Percentiles rank a stretch among this genome's conserved stretches.
These are phyloP conservation scores for Erythrophleum ivorense DNA, from an alignment of 331 rosid species.

Conservation along the genomic window DNA sequence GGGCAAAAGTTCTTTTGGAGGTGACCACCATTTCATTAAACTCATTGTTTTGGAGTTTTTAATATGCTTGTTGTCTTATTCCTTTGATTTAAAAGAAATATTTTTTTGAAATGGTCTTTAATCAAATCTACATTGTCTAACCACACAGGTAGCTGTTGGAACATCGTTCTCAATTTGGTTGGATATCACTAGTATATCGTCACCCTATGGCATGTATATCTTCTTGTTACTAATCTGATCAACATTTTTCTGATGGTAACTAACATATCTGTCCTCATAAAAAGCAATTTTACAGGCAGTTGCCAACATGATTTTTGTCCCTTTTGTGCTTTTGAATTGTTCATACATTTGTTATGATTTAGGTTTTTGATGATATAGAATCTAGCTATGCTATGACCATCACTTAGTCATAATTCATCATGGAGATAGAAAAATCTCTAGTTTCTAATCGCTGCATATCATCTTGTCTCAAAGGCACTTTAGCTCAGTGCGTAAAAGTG, in stretches of 20 bases:
- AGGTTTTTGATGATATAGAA: not conserved
- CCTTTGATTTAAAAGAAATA: not conserved
- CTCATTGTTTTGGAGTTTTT: constrained; percentile 28
- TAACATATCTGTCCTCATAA: constrained; percentile 71
- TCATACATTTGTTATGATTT: constrained; percentile 18
- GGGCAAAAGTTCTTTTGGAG: constrained; percentile 65
- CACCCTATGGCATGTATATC: constrained; percentile 99
- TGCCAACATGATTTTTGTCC: constrained; percentile 35
- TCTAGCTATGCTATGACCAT: not conserved
- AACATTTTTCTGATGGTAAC: constrained; percentile 89
- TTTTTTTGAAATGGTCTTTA: constrained; percentile 17
- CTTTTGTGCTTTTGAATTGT: constrained; percentile 19
- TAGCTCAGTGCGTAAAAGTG: not conserved
- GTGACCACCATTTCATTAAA: constrained; percentile 47
- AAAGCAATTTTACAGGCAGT: constrained; percentile 43
- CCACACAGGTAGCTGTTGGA: constrained; percentile 83
- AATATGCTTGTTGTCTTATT: constrained; percentile 1
- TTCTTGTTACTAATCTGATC: constrained; percentile 84
- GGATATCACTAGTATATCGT: constrained; percentile 67
- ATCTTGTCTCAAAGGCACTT: not conserved
- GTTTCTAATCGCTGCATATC: not conserved
- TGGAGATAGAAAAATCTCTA: not conserved
- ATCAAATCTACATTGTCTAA: constrained; percentile 38
- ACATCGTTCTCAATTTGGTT: constrained; percentile 87
- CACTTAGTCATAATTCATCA: not conserved